Evolutionary conservation across 1,139 yeast genomes (phyloP).

Genomic region (Schwanniomyces etchellsii): DNA sequence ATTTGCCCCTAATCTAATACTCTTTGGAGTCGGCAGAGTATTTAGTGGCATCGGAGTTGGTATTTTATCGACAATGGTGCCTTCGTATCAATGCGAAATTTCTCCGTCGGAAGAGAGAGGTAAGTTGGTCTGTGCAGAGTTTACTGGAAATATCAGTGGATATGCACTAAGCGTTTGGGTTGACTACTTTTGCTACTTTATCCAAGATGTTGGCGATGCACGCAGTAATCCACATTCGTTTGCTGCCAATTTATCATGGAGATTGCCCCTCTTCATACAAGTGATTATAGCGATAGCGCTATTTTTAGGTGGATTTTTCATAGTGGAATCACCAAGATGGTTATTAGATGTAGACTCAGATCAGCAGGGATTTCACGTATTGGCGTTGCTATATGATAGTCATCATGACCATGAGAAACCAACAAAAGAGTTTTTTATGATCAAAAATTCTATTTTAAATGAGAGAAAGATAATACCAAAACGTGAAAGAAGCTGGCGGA

Average conservation of each 20-base stretch:
- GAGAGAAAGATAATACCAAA: conserved; percentile 40
- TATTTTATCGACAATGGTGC: conserved; percentile 46
- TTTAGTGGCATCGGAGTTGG: conserved; percentile 53
- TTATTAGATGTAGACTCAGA: conserved; percentile 46
- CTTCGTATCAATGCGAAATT: conserved; percentile 52
- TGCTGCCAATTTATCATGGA: conserved; percentile 46
- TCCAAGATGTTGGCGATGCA: conserved; percentile 39
- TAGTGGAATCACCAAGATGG: conserved; percentile 55
- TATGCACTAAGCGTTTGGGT: conserved; percentile 53
- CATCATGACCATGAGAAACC: conserved; percentile 42
- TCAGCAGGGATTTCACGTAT: conserved; percentile 58
- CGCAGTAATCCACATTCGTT: conserved; percentile 30
- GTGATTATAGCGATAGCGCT: conserved; percentile 40
- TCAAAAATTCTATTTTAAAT: conserved; percentile 69
- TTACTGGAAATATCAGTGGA: conserved; percentile 49
- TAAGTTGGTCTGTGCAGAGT: conserved; percentile 49
- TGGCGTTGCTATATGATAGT: conserved; percentile 73
- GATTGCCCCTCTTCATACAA: conserved; percentile 47
- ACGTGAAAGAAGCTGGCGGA: conserved; percentile 39
- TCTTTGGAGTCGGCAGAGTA: conserved; percentile 45
- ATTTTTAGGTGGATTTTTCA: conserved; percentile 46
- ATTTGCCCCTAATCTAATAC: conserved; percentile 35
- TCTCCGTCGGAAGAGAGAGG: conserved; percentile 54
- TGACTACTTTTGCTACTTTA: conserved; percentile 46
- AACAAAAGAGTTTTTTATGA: conserved; percentile 57